A percentile compares a stretch with the other conserved stretches of the same genome.
These are phyloP conservation scores for Saraca asoca DNA, from an alignment of 331 rosid genomes.

Conservation along the genomic window DNA sequence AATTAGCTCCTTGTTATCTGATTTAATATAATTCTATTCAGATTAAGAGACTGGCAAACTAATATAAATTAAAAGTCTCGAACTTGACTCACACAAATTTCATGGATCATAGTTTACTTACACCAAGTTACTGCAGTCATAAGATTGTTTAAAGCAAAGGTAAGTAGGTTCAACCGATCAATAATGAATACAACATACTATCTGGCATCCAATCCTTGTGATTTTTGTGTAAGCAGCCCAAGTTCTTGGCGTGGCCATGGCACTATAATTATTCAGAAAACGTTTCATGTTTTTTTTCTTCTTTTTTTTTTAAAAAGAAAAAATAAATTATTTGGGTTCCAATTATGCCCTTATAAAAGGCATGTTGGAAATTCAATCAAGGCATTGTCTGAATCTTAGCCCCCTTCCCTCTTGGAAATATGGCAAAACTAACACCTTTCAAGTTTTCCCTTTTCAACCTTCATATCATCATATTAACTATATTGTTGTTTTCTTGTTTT, in stretches of 20 bases:
- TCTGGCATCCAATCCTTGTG: constrained; percentile 19
- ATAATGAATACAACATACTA: constrained; percentile 1
- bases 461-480: constrained; percentile 27
- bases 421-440: constrained; percentile 36
- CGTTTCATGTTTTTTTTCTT: background rate
- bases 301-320: too few relatives aligned
- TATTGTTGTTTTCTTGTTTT: constrained; percentile 1
- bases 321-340: background rate
- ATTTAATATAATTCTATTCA: too few relatives aligned
- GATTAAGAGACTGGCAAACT: too few relatives aligned
- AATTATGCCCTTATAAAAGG: constrained; percentile 31
- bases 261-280: constrained; percentile 11
- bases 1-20: too few relatives aligned
- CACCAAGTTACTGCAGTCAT: background rate
- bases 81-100: too few relatives aligned
- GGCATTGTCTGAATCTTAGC: constrained; percentile 18
- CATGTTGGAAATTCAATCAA: constrained; percentile 41
- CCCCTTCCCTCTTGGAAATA: background rate
- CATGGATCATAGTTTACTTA: too few relatives aligned
- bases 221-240: constrained; percentile 30
- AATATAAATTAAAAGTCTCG: too few relatives aligned
- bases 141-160: constrained; percentile 20
- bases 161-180: constrained; percentile 36
- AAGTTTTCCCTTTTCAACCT: constrained; percentile 21
- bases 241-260: constrained; percentile 47